phyloP scores from a whole-genome alignment of 2,329 filamentous ascomycete genomes.

The Pezicula radicicola region DNA sequence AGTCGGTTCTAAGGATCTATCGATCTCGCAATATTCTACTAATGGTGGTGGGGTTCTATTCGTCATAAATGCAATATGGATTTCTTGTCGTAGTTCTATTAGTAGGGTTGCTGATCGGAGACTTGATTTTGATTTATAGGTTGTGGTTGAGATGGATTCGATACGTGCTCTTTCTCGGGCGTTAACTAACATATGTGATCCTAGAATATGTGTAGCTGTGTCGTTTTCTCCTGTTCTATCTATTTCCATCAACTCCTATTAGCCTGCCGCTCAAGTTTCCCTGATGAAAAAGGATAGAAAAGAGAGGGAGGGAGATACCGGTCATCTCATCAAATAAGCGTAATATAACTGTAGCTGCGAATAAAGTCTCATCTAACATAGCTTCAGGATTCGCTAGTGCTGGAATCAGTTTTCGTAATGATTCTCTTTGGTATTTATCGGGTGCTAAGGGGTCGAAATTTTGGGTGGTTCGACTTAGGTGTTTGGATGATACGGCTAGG shows the following conservation, averaged over 20 bases:
- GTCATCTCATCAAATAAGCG: conserved; percentile 54
- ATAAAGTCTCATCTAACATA: conserved; percentile 45
- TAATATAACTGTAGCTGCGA: conserved; percentile 54
- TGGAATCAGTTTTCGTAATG: conserved; percentile 37
- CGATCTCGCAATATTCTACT: neutral
- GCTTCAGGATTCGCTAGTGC: conserved; percentile 38
- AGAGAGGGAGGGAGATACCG: conserved; percentile 2
- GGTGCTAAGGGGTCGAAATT: neutral
- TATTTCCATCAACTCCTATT: neutral
- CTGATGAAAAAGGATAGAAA: neutral
- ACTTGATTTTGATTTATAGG: neutral
- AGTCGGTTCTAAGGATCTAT: neutral
- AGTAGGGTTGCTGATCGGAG: neutral
- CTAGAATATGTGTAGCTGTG: neutral
- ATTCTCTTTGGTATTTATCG: neutral
- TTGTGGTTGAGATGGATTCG: too few species aligned
- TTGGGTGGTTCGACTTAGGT: neutral
- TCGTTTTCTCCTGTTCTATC: neutral
- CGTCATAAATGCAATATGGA: neutral
- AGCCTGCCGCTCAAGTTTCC: neutral
- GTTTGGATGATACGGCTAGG: neutral
- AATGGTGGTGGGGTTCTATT: neutral
- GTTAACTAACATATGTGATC: neutral
- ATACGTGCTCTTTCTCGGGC: neutral
- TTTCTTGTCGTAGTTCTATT: neutral